These are phyloP conservation scores for Penicillium sp. DNA, from an alignment of 2,329 filamentous ascomycete genomes.

Conservation along the genomic window DNA sequence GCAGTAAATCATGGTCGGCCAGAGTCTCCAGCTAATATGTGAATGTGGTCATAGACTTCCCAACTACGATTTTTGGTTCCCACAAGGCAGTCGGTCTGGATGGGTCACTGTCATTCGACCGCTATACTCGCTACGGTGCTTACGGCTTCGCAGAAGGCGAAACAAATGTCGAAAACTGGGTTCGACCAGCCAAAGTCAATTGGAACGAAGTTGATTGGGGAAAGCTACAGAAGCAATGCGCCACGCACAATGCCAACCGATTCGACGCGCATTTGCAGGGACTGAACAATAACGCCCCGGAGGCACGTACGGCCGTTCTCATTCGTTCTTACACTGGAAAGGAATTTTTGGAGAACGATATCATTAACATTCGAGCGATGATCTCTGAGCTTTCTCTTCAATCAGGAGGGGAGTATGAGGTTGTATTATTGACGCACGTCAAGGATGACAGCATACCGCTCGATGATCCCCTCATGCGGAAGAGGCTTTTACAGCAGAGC, in stretches of 20 bases:
- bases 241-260: not conserved
- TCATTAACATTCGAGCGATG: not conserved
- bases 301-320: not conserved
- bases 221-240: not conserved
- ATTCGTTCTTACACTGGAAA: not conserved
- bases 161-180: not conserved
- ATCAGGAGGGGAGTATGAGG: not conserved
- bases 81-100: too few species aligned
- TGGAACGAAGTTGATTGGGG: not conserved
- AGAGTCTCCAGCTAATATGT: too few species aligned
- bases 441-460: not conserved
- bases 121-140: too few species aligned
- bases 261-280: not conserved
- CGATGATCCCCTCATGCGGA: not conserved
- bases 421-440: not conserved
- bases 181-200: not conserved
- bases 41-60: too few species aligned
- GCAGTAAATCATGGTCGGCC: too few species aligned
- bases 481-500: not conserved
- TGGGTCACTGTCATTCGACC: too few species aligned
- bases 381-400: not conserved
- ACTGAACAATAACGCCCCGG: not conserved
- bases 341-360: not conserved
- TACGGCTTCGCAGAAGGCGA: not conserved
- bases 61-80: too few species aligned